Evolutionary conservation across 164 flowering plant genomes (phyloP), one percentile per base, ranked within the genome.

Genomic region (Tinospora cordifolia): DNA sequence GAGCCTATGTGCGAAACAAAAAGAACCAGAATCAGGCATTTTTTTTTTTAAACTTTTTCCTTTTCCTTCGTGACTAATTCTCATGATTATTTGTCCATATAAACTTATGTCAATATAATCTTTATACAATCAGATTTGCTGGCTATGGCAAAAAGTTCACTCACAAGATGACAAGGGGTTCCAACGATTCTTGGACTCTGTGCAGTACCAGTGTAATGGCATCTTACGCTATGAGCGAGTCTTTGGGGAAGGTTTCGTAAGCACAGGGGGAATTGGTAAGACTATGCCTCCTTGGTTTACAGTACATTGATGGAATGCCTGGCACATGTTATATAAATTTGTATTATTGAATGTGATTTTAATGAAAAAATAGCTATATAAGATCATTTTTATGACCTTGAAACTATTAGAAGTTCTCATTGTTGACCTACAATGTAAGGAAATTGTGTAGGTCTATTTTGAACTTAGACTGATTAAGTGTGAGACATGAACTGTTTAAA

Each of bases 211-310:
- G 63, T 72, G 77, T 49, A 86, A 63, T 80, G 93, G 98, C 69
- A 95, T 95, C 74, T 76, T 92, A 62, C 93, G 97, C 24, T 95
- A 92, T 81, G 99, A 95, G 75, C 94, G 92, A 22, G 93, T 90
- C 49, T 95, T 92, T 82, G 99, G 99, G 69, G 72, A 80, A 66
- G 99, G 98, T 21, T 95, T 68, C 82, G 98, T 95, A 62, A 92
- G 99, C 89, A 89, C 99, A 8, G 98, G 99, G 74, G 99, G 99
- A 54, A 65, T 89, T 47, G 97, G 83, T 80, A 75, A 63, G 83
- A 38, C 47, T 27, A 12, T 44, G 57, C 6, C 41, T 41, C 44
- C 49, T 21, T 66, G 13, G 10, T 8, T 8, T 36, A 62, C 36
- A 1, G 3, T 30, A 30, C 36, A 30, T 30, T 30, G 36, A 30